Percentiles rank a stretch among this genome's conserved stretches.
phyloP scores from a whole-genome alignment of 352 stramenopile genomes.

The Phytophthora tubulina region DNA sequence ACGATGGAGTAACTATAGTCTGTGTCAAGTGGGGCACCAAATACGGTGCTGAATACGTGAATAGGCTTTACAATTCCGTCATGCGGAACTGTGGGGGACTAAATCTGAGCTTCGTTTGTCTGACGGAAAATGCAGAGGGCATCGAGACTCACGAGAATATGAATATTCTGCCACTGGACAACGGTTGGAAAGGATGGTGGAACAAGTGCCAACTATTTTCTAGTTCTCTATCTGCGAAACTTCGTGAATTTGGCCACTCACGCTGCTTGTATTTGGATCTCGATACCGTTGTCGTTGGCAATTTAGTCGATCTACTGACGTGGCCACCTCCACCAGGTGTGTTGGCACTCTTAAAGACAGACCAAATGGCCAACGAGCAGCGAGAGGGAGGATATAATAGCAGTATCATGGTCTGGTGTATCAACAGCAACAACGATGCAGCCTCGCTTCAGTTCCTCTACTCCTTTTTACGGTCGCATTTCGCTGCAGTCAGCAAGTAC shows the following conservation, averaged over 20 bases:
- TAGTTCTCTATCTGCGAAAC: constrained; percentile 25
- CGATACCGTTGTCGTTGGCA: constrained; percentile 77
- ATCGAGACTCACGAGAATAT: constrained; percentile 45
- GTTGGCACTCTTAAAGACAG: constrained; percentile 60
- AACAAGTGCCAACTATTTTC: constrained; percentile 83
- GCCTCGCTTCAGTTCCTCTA: constrained; percentile 44
- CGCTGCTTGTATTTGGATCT: constrained; percentile 74
- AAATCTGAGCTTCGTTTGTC: constrained; percentile 63
- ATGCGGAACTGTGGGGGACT: constrained; percentile 36
- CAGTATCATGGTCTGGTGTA: constrained; percentile 74
- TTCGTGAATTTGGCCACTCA: constrained; percentile 39
- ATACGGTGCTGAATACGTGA: constrained; percentile 86
- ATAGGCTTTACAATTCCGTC: constrained; percentile 66
- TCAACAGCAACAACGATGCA: constrained; percentile 11
- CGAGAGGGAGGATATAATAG: constrained; percentile 75
- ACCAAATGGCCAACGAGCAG: constrained; percentile 77
- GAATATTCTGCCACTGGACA: constrained; percentile 37
- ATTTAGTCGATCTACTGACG: constrained; percentile 41
- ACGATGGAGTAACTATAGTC: constrained; percentile 53
- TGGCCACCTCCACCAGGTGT: constrained; percentile 22
- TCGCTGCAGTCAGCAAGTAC: constrained; percentile 45
- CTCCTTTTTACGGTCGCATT: constrained; percentile 51
- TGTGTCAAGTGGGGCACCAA: constrained; percentile 91
- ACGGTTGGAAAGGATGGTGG: constrained; percentile 77
- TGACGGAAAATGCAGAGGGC: constrained; percentile 70